Evolutionary conservation across 257 asterid genomes (phyloP).

Genomic region (Plantago major): DNA sequence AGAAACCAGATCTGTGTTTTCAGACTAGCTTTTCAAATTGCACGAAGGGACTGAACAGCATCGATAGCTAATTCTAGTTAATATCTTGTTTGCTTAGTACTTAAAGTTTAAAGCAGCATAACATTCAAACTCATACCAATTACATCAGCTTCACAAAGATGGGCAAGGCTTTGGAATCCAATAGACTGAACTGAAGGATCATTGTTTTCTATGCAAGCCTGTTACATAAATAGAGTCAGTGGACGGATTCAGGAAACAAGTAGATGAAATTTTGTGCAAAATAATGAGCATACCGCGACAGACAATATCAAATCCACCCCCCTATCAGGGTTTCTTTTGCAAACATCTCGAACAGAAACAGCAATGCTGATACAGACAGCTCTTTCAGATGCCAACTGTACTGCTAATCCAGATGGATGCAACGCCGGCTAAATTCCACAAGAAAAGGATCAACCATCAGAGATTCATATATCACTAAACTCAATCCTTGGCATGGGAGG

Average conservation of each 20-base stretch:
- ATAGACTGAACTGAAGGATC: conserved; percentile 79
- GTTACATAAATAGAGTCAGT: conserved; percentile 29
- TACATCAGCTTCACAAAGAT: conserved; percentile 96
- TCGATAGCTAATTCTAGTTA: conserved; percentile 11
- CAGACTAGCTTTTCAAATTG: conserved; percentile 7
- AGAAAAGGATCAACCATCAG: conserved; percentile 22
- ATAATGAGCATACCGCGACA: conserved; percentile 61
- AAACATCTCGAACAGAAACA: conserved; percentile 75
- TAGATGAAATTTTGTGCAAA: conserved; percentile 22
- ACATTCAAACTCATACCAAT: conserved; percentile 46
- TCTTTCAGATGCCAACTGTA: conserved; percentile 47
- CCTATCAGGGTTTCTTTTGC: conserved; percentile 90
- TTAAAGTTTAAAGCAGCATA: conserved; percentile 15
- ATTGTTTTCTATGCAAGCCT: conserved; percentile 81
- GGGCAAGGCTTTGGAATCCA: conserved; percentile 86
- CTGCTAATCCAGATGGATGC: conserved; percentile 47
- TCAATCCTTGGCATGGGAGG: too few relatives aligned
- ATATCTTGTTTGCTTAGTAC: conserved; percentile 8
- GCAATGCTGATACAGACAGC: conserved; percentile 72
- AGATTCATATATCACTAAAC: not conserved
- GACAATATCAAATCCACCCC: conserved; percentile 96
- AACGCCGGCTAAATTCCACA: conserved; percentile 59
- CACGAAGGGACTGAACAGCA: conserved; percentile 11
- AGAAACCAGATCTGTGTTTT: not conserved
- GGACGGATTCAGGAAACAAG: conserved; percentile 26